Conservation (phyloP, 2,329 filamentous ascomycete species). For the Aspergillus oerlinghausenensis region DNA sequence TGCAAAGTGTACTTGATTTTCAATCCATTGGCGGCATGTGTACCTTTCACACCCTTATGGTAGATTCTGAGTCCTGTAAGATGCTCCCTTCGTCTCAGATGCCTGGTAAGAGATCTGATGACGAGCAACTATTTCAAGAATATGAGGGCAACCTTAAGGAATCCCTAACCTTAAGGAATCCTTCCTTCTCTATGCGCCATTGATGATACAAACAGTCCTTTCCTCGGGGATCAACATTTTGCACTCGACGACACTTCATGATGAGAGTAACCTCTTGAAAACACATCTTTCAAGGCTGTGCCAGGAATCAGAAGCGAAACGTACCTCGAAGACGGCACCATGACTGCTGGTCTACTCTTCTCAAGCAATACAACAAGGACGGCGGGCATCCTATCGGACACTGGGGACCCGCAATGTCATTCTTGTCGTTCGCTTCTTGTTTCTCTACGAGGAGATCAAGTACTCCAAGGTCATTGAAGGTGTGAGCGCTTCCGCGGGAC, state of each 20-base stretch:
- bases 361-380: conserved; percentile 30
- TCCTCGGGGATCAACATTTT: conserved; percentile 23
- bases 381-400: conserved; percentile 34
- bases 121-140: conserved; percentile 19
- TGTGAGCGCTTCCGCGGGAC: not conserved
- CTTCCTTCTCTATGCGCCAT: not conserved
- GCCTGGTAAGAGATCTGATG: conserved; percentile 1
- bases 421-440: conserved; percentile 26
- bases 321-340: conserved; percentile 22
- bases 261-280: conserved; percentile 14
- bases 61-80: not conserved
- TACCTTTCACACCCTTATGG: not conserved
- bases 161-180: not conserved
- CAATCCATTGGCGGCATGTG: not conserved
- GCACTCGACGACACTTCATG: conserved; percentile 22
- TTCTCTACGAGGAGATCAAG: conserved; percentile 38
- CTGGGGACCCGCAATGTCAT: conserved; percentile 29
- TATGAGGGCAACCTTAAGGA: conserved; percentile 11
- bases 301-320: conserved; percentile 17
- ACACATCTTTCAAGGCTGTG: conserved; percentile 21
- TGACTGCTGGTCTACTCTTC: conserved; percentile 27
- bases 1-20: not conserved
- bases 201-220: conserved; percentile 14
- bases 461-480: conserved; percentile 19
- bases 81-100: not conserved